Conservation (phyloP, 768 basidiomycete genomes). For the Hygrophorus russula region DNA sequence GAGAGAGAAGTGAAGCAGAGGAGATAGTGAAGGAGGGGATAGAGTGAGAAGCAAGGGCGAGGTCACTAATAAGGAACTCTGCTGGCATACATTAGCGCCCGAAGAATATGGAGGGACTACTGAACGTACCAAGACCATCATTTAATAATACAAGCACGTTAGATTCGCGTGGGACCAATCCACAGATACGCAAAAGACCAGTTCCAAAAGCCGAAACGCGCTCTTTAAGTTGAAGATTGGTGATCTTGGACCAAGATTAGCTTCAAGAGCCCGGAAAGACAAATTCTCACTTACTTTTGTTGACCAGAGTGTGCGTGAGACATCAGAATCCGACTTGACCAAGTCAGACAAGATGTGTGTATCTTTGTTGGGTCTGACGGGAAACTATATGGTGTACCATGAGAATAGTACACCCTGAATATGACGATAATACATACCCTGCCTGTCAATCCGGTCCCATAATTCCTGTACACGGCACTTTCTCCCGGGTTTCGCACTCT, state of each 20-base stretch:
- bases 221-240: constrained; percentile 59
- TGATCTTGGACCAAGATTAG: constrained; percentile 38
- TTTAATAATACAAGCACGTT: constrained; percentile 70
- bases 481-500: constrained; percentile 71
- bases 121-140: constrained; percentile 56
- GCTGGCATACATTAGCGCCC: neutral
- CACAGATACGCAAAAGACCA: constrained; percentile 49
- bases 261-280: neutral
- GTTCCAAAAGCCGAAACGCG: constrained; percentile 65
- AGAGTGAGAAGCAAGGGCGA: constrained; percentile 63
- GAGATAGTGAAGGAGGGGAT: constrained; percentile 58
- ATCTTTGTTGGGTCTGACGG: constrained; percentile 61
- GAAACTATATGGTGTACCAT: constrained; percentile 41
- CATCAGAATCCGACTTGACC: constrained; percentile 53
- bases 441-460: constrained; percentile 74
- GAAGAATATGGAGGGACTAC: neutral
- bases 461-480: constrained; percentile 86
- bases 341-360: constrained; percentile 56
- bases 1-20: constrained; percentile 48
- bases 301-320: constrained; percentile 67
- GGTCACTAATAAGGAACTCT: constrained; percentile 75
- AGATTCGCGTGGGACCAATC: constrained; percentile 46
- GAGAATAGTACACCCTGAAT: constrained; percentile 1
- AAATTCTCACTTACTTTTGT: constrained; percentile 43
- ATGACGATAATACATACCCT: constrained; percentile 38